phyloP scores from a whole-genome alignment of 169 alveolate genomes.

The Plasmodium fragile region DNA sequence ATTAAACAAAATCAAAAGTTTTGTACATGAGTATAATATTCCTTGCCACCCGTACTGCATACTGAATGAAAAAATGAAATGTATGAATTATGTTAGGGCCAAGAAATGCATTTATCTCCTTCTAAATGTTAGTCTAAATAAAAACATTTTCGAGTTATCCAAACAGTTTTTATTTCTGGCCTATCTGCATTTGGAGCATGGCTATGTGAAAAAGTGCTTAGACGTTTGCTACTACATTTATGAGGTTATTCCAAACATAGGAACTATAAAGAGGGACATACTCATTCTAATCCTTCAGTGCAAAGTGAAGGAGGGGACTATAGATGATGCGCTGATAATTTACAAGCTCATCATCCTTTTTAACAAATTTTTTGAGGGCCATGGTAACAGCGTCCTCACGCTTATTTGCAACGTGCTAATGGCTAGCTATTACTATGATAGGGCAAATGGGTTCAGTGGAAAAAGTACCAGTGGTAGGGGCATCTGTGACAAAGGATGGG shows the following conservation, averaged over 20 bases:
- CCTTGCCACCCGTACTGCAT: conserved; percentile 74
- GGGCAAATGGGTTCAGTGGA: not conserved
- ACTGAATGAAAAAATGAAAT: conserved; percentile 64
- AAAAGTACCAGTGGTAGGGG: not conserved
- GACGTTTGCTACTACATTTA: conserved; percentile 66
- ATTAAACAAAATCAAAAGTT: conserved; percentile 63
- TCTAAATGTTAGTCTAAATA: conserved; percentile 38
- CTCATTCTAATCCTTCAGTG: conserved; percentile 62
- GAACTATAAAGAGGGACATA: conserved; percentile 50
- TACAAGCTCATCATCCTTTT: conserved; percentile 37
- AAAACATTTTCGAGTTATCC: conserved; percentile 45
- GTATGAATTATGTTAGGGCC: conserved; percentile 65
- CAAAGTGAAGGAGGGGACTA: conserved; percentile 50
- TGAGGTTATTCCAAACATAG: conserved; percentile 45
- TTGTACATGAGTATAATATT: conserved; percentile 49
- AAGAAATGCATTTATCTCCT: conserved; percentile 42
- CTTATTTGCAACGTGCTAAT: conserved; percentile 25
- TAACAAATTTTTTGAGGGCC: conserved; percentile 48
- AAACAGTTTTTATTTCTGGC: conserved; percentile 59
- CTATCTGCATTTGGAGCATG: conserved; percentile 74
- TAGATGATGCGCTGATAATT: conserved; percentile 56
- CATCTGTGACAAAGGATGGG: not conserved
- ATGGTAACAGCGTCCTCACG: conserved; percentile 16
- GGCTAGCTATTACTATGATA: conserved; percentile 56
- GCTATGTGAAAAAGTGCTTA: conserved; percentile 55